Percentiles rank a stretch among this genome's conserved stretches.
Evolutionary conservation across 768 basidiomycete genomes (phyloP).

Genomic region (Termitomyces sp.): DNA sequence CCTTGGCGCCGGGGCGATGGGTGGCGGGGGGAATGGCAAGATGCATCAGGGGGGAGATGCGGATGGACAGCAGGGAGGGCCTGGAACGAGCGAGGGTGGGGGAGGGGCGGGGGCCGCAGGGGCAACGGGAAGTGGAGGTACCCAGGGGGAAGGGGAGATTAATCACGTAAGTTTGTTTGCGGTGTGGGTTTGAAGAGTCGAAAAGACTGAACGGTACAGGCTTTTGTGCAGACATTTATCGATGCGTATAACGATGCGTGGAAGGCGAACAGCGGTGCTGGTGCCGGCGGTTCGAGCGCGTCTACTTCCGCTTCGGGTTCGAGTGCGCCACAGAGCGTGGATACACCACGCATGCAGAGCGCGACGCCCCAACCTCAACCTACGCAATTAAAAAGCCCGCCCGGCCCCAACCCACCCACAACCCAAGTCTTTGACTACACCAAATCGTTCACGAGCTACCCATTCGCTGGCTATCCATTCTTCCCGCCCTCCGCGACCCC

Average conservation of each 20-base stretch:
- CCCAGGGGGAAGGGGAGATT: not conserved
- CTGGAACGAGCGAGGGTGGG: too few relatives aligned
- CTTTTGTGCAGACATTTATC: slow-evolving; percentile 33
- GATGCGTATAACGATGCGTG: slow-evolving; percentile 60
- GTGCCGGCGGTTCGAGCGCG: slow-evolving; percentile 19
- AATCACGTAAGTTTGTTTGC: not conserved
- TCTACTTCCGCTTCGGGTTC: too few relatives aligned
- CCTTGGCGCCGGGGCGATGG: not conserved
- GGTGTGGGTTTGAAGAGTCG: not conserved
- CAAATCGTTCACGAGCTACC: slow-evolving; percentile 9
- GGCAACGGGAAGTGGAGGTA: not conserved
- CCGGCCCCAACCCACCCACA: slow-evolving; percentile 17
- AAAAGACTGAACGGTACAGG: slow-evolving; percentile 8
- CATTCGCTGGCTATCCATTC: slow-evolving; percentile 13
- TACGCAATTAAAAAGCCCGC: slow-evolving; percentile 13
- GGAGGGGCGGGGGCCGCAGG: not conserved
- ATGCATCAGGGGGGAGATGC: not conserved
- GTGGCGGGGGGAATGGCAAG: not conserved
- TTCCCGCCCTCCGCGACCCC: slow-evolving; percentile 5
- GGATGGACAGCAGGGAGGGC: not conserved
- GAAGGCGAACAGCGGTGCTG: slow-evolving; percentile 51
- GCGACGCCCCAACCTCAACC: not conserved
- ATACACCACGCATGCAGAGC: too few relatives aligned
- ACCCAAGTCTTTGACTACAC: slow-evolving; percentile 20
- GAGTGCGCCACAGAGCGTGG: too few relatives aligned